Evolutionary conservation across 768 basidiomycete genomes (phyloP).

Genomic region (Tubosaeta brunneosetosa): DNA sequence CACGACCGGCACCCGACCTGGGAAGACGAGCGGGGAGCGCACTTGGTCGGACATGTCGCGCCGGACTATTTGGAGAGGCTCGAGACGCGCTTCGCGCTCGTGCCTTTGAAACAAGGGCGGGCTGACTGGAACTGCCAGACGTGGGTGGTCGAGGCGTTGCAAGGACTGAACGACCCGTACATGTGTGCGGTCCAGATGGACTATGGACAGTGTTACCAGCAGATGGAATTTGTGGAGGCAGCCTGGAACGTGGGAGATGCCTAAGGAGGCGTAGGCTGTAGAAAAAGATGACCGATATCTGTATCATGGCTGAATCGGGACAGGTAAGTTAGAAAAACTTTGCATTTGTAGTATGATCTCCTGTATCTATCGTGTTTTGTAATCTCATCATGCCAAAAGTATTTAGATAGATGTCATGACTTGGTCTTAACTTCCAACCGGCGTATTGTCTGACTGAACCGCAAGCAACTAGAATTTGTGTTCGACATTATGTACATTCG

Average conservation of each 20-base stretch:
- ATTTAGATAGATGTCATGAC: too few relatives aligned
- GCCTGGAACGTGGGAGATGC: constrained; percentile 18
- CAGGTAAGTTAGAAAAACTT: background rate
- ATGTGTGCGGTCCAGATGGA: constrained; percentile 18
- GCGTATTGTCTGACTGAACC: background rate
- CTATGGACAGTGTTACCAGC: constrained; percentile 4
- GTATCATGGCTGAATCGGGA: background rate
- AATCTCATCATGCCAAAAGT: background rate
- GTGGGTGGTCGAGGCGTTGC: constrained; percentile 18
- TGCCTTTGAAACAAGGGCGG: constrained; percentile 8
- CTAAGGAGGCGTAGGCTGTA: background rate
- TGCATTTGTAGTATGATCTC: background rate
- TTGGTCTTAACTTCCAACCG: too few relatives aligned
- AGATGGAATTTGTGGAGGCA: constrained; percentile 13
- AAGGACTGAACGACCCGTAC: constrained; percentile 7
- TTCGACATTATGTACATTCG: background rate
- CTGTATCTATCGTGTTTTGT: background rate
- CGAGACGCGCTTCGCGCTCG: constrained; percentile 10
- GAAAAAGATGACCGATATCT: background rate
- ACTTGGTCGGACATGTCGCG: constrained; percentile 11
- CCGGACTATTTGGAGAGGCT: constrained; percentile 1
- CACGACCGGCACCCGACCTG: constrained; percentile 13
- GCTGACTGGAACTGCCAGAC: constrained; percentile 18
- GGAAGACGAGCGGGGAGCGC: constrained; percentile 12
- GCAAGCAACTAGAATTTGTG: background rate